phyloP scores from a whole-genome alignment of 345 rosid genomes.

The Pistacia integerrima region DNA sequence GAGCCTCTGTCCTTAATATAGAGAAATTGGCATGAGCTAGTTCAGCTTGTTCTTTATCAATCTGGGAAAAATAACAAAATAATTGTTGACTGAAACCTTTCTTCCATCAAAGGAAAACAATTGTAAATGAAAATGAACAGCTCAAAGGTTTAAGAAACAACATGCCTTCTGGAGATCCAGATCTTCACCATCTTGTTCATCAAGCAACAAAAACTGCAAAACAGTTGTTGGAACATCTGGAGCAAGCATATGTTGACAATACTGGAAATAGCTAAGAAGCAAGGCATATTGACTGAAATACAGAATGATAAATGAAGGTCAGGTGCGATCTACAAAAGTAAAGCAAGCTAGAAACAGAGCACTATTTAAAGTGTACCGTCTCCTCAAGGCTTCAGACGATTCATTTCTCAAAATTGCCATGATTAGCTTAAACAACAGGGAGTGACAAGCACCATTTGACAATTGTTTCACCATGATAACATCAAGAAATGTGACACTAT shows the following conservation, averaged over 20 bases:
- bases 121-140: not conserved
- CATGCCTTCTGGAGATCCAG: conserved; percentile 75
- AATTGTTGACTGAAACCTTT: conserved; percentile 10
- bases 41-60: conserved; percentile 87
- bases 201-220: conserved; percentile 71
- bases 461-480: conserved; percentile 76
- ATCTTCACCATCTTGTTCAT: conserved; percentile 87
- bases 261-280: conserved; percentile 93
- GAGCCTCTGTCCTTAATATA: conserved; percentile 83
- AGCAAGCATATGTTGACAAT: conserved; percentile 87
- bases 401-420: conserved; percentile 85
- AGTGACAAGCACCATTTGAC: conserved; percentile 91
- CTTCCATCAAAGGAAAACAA: not conserved
- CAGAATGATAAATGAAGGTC: conserved; percentile 18
- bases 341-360: conserved; percentile 15
- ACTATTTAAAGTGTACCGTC: conserved; percentile 57
- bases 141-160: conserved; percentile 18
- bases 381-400: conserved; percentile 93
- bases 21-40: conserved; percentile 81
- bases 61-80: conserved; percentile 41
- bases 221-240: conserved; percentile 80
- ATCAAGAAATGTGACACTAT: conserved; percentile 80
- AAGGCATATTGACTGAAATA: conserved; percentile 80
- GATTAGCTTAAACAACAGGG: conserved; percentile 78
- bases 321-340: conserved; percentile 16